Evolutionary conservation across 2,329 filamentous ascomycete species (phyloP).

Genomic region (Ophiostoma sp.): DNA sequence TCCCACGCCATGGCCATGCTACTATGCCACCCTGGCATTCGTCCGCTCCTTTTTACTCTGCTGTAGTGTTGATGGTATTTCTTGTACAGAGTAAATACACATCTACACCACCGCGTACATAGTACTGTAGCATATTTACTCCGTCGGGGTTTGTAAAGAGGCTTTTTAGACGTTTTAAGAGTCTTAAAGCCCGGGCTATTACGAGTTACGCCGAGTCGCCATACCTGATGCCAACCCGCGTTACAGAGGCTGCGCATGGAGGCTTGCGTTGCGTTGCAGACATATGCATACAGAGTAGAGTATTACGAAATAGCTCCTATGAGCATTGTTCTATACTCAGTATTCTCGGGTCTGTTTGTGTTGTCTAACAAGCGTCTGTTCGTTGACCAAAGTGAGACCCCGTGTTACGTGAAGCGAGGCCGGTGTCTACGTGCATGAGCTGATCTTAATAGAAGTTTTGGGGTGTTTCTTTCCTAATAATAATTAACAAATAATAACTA

Average conservation of each 20-base stretch:
- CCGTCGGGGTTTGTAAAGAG: no score
- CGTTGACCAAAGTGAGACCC: neutral
- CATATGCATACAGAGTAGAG: neutral
- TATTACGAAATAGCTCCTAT: neutral
- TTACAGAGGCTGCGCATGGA: neutral
- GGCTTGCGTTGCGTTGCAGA: neutral
- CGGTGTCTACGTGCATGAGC: no score
- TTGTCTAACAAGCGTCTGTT: neutral
- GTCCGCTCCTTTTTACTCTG: neutral
- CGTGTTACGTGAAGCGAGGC: neutral
- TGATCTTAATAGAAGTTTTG: no score
- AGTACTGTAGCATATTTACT: no score
- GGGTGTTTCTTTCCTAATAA: no score
- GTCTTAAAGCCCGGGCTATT: no score
- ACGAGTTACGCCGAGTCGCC: neutral
- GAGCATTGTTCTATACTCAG: no score
- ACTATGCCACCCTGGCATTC: neutral
- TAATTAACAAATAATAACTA: no score
- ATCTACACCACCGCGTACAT: no score
- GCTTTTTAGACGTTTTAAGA: no score
- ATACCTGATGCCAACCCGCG: neutral
- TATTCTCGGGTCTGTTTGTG: no score
- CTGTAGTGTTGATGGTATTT: neutral
- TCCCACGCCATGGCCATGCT: neutral
- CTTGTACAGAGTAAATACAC: no score